Evolutionary conservation across 371 early-diverging fungal genomes (phyloP).

Genomic region (Mortierella sp.): DNA sequence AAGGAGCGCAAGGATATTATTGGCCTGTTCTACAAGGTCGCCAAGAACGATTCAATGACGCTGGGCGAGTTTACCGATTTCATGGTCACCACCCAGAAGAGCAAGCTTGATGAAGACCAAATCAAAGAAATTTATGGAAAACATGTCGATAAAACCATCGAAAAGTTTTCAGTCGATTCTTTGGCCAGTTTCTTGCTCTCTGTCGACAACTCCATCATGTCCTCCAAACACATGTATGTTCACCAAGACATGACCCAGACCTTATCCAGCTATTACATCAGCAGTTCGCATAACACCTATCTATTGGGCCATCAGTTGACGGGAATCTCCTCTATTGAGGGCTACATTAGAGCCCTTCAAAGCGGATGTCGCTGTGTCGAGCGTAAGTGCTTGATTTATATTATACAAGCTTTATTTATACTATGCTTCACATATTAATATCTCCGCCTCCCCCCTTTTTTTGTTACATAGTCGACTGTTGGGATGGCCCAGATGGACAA

Average conservation of each 20-base stretch:
- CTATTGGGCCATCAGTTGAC: constrained; percentile 83
- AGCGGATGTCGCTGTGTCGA: constrained; percentile 89
- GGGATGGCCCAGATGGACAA: constrained; percentile 84
- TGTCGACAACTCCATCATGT: constrained; percentile 52
- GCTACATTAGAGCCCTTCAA: constrained; percentile 83
- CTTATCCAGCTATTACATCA: constrained; percentile 81
- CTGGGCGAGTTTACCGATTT: constrained; percentile 56
- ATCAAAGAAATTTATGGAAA: constrained; percentile 51
- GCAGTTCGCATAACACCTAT: constrained; percentile 87
- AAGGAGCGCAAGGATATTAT: constrained; percentile 56
- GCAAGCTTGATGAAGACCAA: constrained; percentile 30
- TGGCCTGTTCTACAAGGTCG: constrained; percentile 25
- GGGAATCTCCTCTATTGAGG: constrained; percentile 80
- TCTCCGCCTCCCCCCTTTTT: not conserved
- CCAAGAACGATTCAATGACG: constrained; percentile 40
- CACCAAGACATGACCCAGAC: constrained; percentile 66
- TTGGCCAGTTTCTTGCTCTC: constrained; percentile 59
- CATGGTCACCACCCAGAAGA: constrained; percentile 51
- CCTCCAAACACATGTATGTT: constrained; percentile 39
- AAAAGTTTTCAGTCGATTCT: constrained; percentile 48
- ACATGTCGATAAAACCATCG: constrained; percentile 40
- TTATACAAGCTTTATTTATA: too few species aligned
- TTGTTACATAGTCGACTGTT: constrained; percentile 78
- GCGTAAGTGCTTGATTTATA: constrained; percentile 33
- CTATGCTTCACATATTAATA: too few species aligned